These are phyloP conservation scores for Dendrobium officinale DNA, from an alignment of 106 monocot genomes.

Conservation along the genomic window DNA sequence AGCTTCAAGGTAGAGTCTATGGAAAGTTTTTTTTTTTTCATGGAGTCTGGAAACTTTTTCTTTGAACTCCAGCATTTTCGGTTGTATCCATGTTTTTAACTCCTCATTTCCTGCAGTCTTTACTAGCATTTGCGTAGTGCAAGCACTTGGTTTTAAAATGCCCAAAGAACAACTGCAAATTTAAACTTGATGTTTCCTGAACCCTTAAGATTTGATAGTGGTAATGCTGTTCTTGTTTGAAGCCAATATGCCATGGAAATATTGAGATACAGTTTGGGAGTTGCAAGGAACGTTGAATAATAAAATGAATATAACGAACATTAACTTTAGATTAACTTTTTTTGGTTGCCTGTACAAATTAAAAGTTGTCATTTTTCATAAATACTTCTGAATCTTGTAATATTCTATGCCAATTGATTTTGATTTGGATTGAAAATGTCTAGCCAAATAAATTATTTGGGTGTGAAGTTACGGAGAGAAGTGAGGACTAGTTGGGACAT, in stretches of 20 bases:
- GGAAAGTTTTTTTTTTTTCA: not conserved
- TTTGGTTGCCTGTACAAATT: not conserved
- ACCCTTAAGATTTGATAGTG: not conserved
- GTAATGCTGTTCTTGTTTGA: not conserved
- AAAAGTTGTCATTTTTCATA: not conserved
- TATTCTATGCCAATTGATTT: not conserved
- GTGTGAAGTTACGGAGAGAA: not conserved
- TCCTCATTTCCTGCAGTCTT: not conserved
- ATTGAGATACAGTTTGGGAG: not conserved
- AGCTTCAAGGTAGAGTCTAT: slow-evolving; percentile 56
- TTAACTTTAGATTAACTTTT: not conserved
- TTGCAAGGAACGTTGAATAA: not conserved
- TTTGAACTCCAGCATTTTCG: not conserved
- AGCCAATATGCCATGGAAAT: not conserved
- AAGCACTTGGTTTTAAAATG: not conserved
- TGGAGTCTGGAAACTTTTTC: not conserved
- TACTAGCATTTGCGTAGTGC: not conserved
- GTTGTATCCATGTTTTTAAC: not conserved
- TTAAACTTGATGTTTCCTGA: not conserved
- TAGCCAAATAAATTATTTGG: not conserved
- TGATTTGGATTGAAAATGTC: not conserved
- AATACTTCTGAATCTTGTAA: not conserved
- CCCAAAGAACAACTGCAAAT: not conserved
- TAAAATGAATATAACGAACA: not conserved
- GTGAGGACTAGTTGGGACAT: not conserved